Evolutionary conservation across 129 eudicot species (phyloP), one percentile per base, ranked within the genome.

Genomic region (Apium graveolens): DNA sequence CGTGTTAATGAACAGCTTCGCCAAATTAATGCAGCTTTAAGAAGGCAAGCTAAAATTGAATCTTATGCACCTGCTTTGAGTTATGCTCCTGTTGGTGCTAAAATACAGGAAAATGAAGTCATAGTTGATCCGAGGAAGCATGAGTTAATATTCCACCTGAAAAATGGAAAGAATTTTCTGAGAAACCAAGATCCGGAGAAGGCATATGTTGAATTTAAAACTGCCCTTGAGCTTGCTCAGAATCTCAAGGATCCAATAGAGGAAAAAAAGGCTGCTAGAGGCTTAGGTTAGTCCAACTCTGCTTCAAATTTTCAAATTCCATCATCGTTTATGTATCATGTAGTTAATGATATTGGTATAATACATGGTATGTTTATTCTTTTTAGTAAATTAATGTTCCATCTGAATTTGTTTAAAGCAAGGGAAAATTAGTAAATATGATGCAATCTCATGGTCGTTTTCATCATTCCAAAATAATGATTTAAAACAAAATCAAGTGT

Each of bases 211-310:
- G 99, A 92, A 90, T 92, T 96, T 81, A 87, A 86, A 73, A 77
- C 78, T 18, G 99, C 97, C 6, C 91, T 96, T 42, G 97, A 92
- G 83, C 91, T 96, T 76, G 97, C 97, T n/a, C 93, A 92, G 86
- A 86, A 74, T 44, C 80, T 92, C 37, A 84, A 87, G 68, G 99
- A 95, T 81, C 90, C 97, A 9, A 86, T 85, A 38, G 92, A 92
- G 89, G 99, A 92, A 81, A 95, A 90, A 85, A 95, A 95, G 84
- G 99, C 99, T 57, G 97, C 97, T 77, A 92, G 99, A 83, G 99
- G 99, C 84, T 73, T 95, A 87, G 99, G 99, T 96, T 75, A 53
- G 81, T 37, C 46, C 49, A 71, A 42, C 77, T 27, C 32, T 42
- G 18, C 24, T 38, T 73, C 60, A 11, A 11, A 26, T 21, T 63